phyloP scores from a whole-genome alignment of 495 filamentous ascomycete species.

The Paragyromitra xinjiangensis region DNA sequence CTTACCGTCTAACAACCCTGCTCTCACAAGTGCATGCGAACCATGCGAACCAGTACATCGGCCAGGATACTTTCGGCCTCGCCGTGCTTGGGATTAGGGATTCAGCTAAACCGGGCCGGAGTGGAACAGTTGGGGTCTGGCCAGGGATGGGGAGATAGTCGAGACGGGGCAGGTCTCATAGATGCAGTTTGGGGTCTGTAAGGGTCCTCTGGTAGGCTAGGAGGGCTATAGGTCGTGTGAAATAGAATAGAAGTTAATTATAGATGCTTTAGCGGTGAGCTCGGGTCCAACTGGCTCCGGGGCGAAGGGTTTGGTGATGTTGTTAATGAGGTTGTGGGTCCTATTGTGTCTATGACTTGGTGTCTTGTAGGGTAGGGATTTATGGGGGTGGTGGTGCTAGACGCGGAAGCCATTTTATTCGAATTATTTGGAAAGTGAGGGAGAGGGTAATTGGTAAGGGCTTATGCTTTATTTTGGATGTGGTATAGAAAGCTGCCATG shows the following conservation, averaged over 20 bases:
- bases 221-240: conserved; percentile 9
- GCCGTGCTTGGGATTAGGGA: conserved; percentile 27
- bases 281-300: not conserved
- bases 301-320: conserved; percentile 22
- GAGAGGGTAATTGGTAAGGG: not conserved
- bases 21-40: conserved; percentile 58
- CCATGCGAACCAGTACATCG: conserved; percentile 62
- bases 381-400: not conserved
- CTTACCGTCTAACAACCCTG: conserved; percentile 63
- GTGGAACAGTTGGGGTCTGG: conserved; percentile 13
- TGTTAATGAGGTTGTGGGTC: conserved; percentile 41
- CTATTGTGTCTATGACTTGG: conserved; percentile 42
- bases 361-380: conserved; percentile 25
- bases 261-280: conserved; percentile 18
- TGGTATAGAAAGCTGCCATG: too few species aligned
- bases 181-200: conserved; percentile 42
- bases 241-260: conserved; percentile 41
- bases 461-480: too few species aligned
- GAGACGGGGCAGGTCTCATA: conserved; percentile 32
- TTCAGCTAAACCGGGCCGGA: conserved; percentile 7
- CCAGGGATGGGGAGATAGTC: conserved; percentile 46
- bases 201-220: conserved; percentile 17
- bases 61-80: conserved; percentile 59
- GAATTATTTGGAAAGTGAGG: not conserved
- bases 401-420: not conserved